A percentile compares a stretch with the other conserved stretches of the same genome.
These are phyloP conservation scores for Candida freyschussii DNA, from an alignment of 1,139 yeast species.

Conservation along the genomic window DNA sequence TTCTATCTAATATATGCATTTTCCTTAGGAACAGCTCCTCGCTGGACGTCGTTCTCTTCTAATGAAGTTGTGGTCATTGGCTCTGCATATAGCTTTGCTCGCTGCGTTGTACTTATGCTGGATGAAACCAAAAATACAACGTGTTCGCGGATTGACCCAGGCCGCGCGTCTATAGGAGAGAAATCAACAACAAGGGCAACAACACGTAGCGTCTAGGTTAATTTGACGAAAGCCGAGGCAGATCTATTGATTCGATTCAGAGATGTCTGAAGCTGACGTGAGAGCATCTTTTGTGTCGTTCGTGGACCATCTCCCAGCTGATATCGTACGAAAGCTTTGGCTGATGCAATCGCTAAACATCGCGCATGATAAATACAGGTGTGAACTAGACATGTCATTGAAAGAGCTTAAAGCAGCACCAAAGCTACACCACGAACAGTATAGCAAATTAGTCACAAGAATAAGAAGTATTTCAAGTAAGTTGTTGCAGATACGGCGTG, in stretches of 20 bases:
- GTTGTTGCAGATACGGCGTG: constrained; percentile 13
- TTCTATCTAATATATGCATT: no score
- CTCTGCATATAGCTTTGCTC: constrained; percentile 8
- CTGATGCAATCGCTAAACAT: constrained; percentile 38
- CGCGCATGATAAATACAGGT: constrained; percentile 22
- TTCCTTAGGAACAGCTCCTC: no score
- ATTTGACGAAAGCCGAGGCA: no score
- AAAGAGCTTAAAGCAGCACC: constrained; percentile 1
- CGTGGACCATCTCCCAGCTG: constrained; percentile 47
- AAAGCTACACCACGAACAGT: neutral
- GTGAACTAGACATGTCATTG: constrained; percentile 12
- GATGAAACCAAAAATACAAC: constrained; percentile 3
- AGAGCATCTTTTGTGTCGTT: constrained; percentile 26
- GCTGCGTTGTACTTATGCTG: constrained; percentile 5
- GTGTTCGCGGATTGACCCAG: constrained; percentile 1
- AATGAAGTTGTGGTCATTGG: no score
- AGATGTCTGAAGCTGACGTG: constrained; percentile 21
- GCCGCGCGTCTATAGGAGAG: neutral
- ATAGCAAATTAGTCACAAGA: neutral
- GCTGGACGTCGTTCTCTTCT: no score
- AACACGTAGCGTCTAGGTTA: neutral
- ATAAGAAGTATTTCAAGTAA: constrained; percentile 1
- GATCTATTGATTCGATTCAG: no score
- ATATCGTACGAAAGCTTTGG: constrained; percentile 44
- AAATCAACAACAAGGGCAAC: neutral